Base-by-base conservation (phyloP, 495 filamentous ascomycete species). In the Friedmanniomyces endolithicus region DNA sequence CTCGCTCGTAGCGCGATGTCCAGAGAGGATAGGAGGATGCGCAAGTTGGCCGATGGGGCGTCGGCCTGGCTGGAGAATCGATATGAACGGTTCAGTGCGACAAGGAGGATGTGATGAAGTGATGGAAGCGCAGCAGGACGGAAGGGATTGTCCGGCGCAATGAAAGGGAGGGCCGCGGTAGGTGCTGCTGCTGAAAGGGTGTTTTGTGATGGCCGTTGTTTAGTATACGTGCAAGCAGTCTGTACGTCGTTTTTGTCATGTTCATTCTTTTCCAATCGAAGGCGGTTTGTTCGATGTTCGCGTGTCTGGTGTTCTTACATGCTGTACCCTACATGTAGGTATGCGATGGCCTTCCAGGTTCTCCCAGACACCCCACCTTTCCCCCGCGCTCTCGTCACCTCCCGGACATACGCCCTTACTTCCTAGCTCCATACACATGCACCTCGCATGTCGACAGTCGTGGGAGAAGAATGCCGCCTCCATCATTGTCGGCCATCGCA, bases 151-250 rank as follows among this genome's bases (percentile, higher is more conserved):
- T 6, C 2, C n/a, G 51, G n/a, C 37, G 51, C 25, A 39, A 37
- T 25, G 51, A 29, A 17, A 46, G 33, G 40, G 19, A 20, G 19
- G 17, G 4, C 2, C 12, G 37, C 17, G 39, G 51, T 47, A 20
- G 51, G 12, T 33, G 51, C 16, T 44, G 51, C 40, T 54, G 44
- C 44, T 47, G 44, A 47, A n/a, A n/a, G 19, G 17, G 44, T 4
- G 16, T n/a, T 19, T 41, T 41, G 37, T 19, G 37, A 41, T 41
- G 37, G 37, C 16, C 6, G 37, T n/a, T 14, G 37, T 31, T 31
- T 31, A n/a, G n/a, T n/a, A n/a, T n/a, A n/a, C n/a, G n/a, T n/a
- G n/a, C n/a, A n/a, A n/a, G n/a, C n/a, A n/a, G n/a, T n/a, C n/a
- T n/a, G n/a, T n/a, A n/a, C n/a, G n/a, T n/a, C n/a, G n/a, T n/a